Conservation (phyloP, 2,329 filamentous ascomycete genomes). For the Sporothrix sp. region DNA sequence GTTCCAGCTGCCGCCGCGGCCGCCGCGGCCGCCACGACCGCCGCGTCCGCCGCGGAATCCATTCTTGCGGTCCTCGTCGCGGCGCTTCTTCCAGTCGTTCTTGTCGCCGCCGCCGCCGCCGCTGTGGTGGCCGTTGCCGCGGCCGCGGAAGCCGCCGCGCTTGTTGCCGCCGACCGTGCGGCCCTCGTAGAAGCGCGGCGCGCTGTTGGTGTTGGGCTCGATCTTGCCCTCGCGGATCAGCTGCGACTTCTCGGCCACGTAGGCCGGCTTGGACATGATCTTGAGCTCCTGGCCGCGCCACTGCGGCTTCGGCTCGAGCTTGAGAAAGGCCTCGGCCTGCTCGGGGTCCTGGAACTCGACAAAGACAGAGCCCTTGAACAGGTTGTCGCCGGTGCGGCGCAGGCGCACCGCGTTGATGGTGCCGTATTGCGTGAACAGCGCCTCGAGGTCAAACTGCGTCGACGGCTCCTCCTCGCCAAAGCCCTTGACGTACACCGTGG, state of each 20-base stretch:
- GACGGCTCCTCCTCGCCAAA: constrained; percentile 77
- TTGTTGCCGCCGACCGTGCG: constrained; percentile 28
- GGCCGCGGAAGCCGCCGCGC: constrained; percentile 30
- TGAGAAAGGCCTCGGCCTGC: constrained; percentile 69
- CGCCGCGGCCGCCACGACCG: constrained; percentile 29
- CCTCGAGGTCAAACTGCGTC: constrained; percentile 89
- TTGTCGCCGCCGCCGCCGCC: constrained; percentile 30
- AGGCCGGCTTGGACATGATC: constrained; percentile 81
- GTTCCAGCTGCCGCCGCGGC: constrained; percentile 25
- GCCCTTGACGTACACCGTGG: constrained; percentile 85
- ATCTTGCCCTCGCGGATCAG: constrained; percentile 64
- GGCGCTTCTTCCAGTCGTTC: constrained; percentile 55
- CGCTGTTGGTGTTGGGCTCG: constrained; percentile 41
- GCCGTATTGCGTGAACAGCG: constrained; percentile 76
- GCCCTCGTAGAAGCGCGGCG: constrained; percentile 41
- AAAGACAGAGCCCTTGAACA: constrained; percentile 95
- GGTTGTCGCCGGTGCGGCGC: constrained; percentile 59
- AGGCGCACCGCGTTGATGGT: constrained; percentile 70
- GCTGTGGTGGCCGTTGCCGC: constrained; percentile 29
- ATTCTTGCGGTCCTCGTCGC: constrained; percentile 51
- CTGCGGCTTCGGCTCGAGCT: constrained; percentile 67
- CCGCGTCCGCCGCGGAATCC: constrained; percentile 42
- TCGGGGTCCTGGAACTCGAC: constrained; percentile 82
- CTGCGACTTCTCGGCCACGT: constrained; percentile 67
- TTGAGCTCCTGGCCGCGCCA: constrained; percentile 73